Base-by-base conservation (phyloP, 257 asterid genomes). In the Phtheirospermum japonicum region DNA sequence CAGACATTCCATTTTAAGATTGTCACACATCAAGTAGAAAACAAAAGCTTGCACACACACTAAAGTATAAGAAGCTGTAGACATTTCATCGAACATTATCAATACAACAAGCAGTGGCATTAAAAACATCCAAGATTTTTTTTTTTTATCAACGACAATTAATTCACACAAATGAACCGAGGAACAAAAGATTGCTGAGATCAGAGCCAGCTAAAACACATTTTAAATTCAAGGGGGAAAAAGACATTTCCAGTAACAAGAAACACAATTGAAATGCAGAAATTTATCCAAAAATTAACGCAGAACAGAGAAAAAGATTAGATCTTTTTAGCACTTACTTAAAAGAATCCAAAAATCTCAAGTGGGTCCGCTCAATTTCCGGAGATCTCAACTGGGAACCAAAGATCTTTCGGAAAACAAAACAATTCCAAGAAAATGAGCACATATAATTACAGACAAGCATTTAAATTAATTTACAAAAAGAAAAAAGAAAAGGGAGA, bases 341-440 rank as follows among this genome's bases (percentile, higher is more conserved):
- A 30, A 69, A 63, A 14, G 77, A 68, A 71, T 74, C 61, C 62
- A 55, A 9, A 54, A 70, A 68, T 72, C 77, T 73, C 57, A 66
- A 72, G 6, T 63, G 80, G 75, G 73, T 63, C 71, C 74, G 85
- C 61, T 77, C 88, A 69, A 71, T 65, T 72, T 71, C 77, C 76
- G 26, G 54, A 49, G 65, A 74, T 71, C 75, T 69, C 77, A 75
- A 53, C 78, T 65, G 73, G 74, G 77, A 64, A 56, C 78, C 74
- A 65, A 78, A 78, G 51, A 78, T 68, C 83, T 78, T 73, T 37
- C 30, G 51, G 68, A 70, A 17, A 63, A 63, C 20, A 9, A 5
- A 57, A 40, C 13, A n/a, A 64, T 0, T 20, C 1, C 73, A 74
- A 58, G 54, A 71, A 43, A 63, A 66, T 33, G 18, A 19, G 39